Evolutionary conservation across 164 flowering plant species (phyloP).

Genomic region (Piper betle): DNA sequence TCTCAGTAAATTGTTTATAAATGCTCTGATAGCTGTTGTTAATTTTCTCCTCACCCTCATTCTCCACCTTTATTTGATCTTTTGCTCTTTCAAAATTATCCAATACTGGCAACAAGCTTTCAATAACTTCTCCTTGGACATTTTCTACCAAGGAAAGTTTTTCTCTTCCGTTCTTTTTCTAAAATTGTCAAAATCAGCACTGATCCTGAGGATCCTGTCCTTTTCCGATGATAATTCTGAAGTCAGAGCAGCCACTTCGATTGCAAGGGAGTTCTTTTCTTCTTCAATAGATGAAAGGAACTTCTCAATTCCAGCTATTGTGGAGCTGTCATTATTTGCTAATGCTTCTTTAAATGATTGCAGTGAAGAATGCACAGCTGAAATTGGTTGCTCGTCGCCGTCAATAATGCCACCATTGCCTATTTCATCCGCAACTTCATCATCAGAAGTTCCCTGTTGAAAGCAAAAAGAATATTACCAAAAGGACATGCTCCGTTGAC

Average conservation of each 20-base stretch:
- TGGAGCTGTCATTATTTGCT: constrained; percentile 43
- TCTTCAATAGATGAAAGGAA: constrained; percentile 48
- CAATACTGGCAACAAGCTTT: constrained; percentile 59
- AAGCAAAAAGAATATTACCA: not conserved
- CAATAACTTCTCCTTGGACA: constrained; percentile 85
- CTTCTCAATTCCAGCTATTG: constrained; percentile 47
- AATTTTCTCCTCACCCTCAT: constrained; percentile 77
- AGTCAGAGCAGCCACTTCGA: constrained; percentile 34
- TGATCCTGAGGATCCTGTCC: constrained; percentile 59
- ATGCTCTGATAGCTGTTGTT: constrained; percentile 84
- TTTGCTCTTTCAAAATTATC: constrained; percentile 97
- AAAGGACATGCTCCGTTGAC: not conserved
- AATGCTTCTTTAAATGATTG: constrained; percentile 72
- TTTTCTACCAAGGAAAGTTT: constrained; percentile 53
- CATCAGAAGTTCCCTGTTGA: constrained; percentile 47
- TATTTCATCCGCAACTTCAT: constrained; percentile 29
- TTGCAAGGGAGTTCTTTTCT: constrained; percentile 50
- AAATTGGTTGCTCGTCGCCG: constrained; percentile 35
- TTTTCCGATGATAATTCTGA: constrained; percentile 45
- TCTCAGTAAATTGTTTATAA: constrained; percentile 77
- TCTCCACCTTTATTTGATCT: constrained; percentile 64
- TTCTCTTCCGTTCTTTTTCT: constrained; percentile 92
- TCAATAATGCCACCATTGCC: constrained; percentile 23
- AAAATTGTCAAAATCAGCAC: constrained; percentile 94
- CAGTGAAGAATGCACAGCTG: constrained; percentile 32